Base-by-base conservation (phyloP, 441 rosid species). In the Brassica hybrid region DNA sequence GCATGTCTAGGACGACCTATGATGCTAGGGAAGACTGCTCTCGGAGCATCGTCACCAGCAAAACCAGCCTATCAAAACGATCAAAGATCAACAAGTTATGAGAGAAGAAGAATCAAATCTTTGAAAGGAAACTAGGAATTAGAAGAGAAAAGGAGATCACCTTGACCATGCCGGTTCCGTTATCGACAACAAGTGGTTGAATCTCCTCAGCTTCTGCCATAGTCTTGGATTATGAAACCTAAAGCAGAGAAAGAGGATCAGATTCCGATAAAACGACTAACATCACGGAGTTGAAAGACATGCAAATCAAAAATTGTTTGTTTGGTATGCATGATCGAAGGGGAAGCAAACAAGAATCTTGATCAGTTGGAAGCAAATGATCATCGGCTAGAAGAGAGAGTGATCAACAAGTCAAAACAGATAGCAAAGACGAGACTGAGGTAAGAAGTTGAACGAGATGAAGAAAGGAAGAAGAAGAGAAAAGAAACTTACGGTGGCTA, bases 41-140 rank as follows among this genome's bases (percentile, higher is more conserved):
- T 77, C 4, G 83, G 85, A 21, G 83, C 83, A 76, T 83, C 85
- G 48, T 83, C 85, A 56, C 85, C 83, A 71, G 83, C 83, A 83
- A 83, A 83, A 3, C 85, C 85, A 71, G 85, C 82, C 84, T 83
- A 63, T 6, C 17, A 34, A 73, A 73, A 21, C 1, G 10, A 1
- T 10, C 7, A 61, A 32, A 50, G 64, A 32, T 56, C 57, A 64
- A 56, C 77, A 74, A 65, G 69, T 54, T 6, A 48, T 50, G 16
- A n/a, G 56, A 50, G 18, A 50, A 43, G 1, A 43, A 43, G 1
- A 13, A 43, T 41, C n/a, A 4, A 43, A 43, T 12, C 1, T 43
- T 13, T 43, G 56, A 48, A 48, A 48, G 2, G 7, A 48, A 48
- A 48, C 16, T 48, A 13, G 54, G 54, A n/a, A n/a, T n/a, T n/a